Conservation (phyloP, 2,329 filamentous ascomycete species). For the Neofusicoccum sp. region DNA sequence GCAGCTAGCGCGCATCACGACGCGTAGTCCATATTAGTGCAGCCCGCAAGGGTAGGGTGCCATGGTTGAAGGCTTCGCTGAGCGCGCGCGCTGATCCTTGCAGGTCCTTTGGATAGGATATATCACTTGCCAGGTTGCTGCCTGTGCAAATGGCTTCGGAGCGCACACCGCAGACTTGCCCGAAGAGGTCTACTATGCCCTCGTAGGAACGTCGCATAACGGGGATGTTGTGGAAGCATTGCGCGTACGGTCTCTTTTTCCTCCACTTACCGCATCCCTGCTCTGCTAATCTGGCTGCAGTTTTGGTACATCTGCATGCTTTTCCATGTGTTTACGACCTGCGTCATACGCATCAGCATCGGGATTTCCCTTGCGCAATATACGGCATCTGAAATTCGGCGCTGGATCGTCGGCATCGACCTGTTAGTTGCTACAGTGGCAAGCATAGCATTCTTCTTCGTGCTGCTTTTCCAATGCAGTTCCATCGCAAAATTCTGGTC, state of each 20-base stretch:
- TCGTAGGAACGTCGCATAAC: conserved; percentile 3
- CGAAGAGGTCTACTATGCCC: neutral
- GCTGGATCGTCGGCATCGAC: neutral
- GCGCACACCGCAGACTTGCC: neutral
- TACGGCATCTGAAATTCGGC: neutral
- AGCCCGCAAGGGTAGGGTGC: neutral
- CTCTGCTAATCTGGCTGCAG: neutral
- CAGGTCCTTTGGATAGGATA: conserved; percentile 4
- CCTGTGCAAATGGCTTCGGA: conserved; percentile 4
- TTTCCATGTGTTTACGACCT: neutral
- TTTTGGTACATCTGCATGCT: conserved; percentile 10
- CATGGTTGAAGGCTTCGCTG: neutral
- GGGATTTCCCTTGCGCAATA: neutral
- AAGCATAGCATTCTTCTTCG: neutral
- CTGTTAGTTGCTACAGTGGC: neutral
- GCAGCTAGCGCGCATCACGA: neutral
- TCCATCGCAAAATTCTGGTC: conserved; percentile 5
- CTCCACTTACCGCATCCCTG: too few species aligned
- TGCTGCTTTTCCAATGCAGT: conserved; percentile 1
- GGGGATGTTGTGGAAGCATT: conserved; percentile 16
- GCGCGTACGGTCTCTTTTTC: neutral
- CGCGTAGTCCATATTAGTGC: neutral
- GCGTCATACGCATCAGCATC: neutral
- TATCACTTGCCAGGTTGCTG: neutral
- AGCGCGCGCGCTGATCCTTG: neutral